phyloP scores from a whole-genome alignment of 495 filamentous ascomycete species.

The Penicillium cataractarum region DNA sequence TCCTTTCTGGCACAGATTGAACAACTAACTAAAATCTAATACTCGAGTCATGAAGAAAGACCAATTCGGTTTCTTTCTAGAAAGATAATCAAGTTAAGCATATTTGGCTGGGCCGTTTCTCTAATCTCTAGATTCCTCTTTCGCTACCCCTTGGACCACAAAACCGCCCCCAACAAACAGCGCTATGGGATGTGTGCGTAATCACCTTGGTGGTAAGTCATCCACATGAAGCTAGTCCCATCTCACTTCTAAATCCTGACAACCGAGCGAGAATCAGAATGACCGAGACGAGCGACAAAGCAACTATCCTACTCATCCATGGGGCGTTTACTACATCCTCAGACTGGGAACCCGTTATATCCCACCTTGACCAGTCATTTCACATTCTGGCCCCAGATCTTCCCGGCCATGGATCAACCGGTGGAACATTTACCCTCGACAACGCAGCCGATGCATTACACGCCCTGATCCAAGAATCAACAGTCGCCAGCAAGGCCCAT shows the following conservation, averaged over 20 bases:
- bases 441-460: neutral
- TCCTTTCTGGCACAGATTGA: no score
- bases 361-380: neutral
- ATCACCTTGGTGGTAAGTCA: neutral
- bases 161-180: neutral
- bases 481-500: neutral
- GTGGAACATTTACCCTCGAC: neutral
- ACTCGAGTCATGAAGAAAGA: no score
- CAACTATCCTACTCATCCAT: constrained; percentile 1
- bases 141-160: neutral
- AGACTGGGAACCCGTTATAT: neutral
- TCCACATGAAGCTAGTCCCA: neutral
- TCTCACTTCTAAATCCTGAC: neutral
- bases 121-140: no score
- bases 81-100: no score
- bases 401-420: constrained; percentile 7
- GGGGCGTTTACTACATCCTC: neutral
- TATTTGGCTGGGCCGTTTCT: no score
- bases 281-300: neutral
- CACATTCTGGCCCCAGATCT: constrained; percentile 12
- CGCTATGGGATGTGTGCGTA: neutral
- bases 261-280: neutral
- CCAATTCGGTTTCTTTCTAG: no score
- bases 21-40: no score
- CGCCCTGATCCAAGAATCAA: neutral